Base-by-base conservation (phyloP, 768 basidiomycete genomes). In the Punctularia strigosozonata region DNA sequence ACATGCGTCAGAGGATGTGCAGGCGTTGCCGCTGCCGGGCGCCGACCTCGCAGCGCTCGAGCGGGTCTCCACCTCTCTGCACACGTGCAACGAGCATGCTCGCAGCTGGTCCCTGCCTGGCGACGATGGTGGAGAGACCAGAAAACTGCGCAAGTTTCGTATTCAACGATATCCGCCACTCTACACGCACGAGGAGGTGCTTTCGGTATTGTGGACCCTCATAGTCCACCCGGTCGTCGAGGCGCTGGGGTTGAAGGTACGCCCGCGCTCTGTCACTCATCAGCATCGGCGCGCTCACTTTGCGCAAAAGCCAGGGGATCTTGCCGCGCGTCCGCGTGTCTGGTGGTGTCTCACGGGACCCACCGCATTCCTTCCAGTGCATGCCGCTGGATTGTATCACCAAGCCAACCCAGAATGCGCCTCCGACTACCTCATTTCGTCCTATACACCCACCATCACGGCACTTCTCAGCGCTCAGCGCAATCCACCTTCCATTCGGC, bases 391-490 rank as follows among this genome's bases (percentile, higher is more conserved):
- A 19, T 8, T 34, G 10, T 34, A 10, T 19, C 8, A 10, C 33
- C 8, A 34, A 10, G 33, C 10, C 13, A 34, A 20, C 8, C 8
- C 8, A 8, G 33, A 34, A 10, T 34, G 19, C 20, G 10, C 20
- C 10, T 34, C 40, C 24, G 35, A 37, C 22, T 25, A 14, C 19
- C 18, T 37, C n/a, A 25, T 37, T 40, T 25, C 30, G 8, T 41
- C 40, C 21, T 41, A 41, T 19, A 39, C 37, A 14, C 40, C 40
- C 19, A 41, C 40, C 12, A 15, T 41, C 5, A 37, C 37, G 14
- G 40, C 40, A 17, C 22, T 37, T 8, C 33, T 41, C 2, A 18
- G 8, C 8, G 33, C 33, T 10, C 12, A 19, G 10, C 33, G 33
- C 10, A 10, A 10, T 10, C 33, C 10, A 10, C 33, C 33, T 13